phyloP scores from a whole-genome alignment of 1,284 basidiomycete genomes.

The Pseudozyma tsukubaensis region DNA sequence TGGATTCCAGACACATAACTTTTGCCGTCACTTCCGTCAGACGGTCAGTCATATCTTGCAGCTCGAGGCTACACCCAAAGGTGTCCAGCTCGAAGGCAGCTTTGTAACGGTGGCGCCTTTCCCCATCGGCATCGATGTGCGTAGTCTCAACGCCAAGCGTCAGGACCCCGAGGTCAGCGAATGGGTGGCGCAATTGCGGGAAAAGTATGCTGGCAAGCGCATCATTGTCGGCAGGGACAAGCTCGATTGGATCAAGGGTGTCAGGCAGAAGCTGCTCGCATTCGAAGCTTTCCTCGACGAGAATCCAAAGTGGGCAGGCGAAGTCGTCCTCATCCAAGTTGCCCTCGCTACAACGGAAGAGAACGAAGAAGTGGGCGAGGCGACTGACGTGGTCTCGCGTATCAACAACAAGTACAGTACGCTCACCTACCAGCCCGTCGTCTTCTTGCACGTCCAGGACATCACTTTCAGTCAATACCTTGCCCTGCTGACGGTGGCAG shows the following conservation, averaged over 20 bases:
- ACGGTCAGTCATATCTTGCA: conserved; percentile 84
- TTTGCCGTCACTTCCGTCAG: conserved; percentile 71
- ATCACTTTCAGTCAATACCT: conserved; percentile 87
- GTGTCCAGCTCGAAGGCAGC: conserved; percentile 74
- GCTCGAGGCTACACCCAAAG: conserved; percentile 84
- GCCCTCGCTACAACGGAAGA: conserved; percentile 83
- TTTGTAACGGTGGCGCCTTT: conserved; percentile 88
- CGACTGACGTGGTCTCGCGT: conserved; percentile 80
- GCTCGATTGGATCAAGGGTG: conserved; percentile 85
- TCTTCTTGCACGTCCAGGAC: conserved; percentile 87
- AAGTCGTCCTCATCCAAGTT: conserved; percentile 86
- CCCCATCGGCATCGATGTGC: conserved; percentile 88
- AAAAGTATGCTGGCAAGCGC: conserved; percentile 84
- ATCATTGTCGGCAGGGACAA: conserved; percentile 88
- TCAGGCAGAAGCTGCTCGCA: conserved; percentile 82
- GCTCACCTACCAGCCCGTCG: conserved; percentile 85
- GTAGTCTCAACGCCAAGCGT: conserved; percentile 77
- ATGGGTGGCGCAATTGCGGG: conserved; percentile 80
- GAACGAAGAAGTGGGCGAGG: conserved; percentile 79
- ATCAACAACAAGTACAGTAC: conserved; percentile 85
- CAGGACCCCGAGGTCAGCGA: conserved; percentile 82
- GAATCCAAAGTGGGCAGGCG: conserved; percentile 81
- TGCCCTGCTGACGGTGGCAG: conserved; percentile 82
- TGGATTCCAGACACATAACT: conserved; percentile 86
- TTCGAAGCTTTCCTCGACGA: conserved; percentile 86